phyloP scores from a whole-genome alignment of 139 green algal species.

The Bryopsis sp. region DNA sequence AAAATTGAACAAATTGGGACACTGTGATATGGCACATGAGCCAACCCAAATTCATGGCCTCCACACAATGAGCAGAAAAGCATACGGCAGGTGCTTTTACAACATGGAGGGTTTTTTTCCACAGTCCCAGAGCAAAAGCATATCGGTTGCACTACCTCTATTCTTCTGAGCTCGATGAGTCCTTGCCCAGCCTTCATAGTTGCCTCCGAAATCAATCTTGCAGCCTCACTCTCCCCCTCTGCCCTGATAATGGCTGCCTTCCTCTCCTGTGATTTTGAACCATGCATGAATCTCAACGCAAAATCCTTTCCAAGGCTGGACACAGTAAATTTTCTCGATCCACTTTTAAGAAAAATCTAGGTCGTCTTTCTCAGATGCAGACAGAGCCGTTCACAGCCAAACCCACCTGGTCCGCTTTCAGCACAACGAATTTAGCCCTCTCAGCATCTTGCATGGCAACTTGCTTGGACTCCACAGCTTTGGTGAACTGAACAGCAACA shows the following conservation, averaged over 20 bases:
- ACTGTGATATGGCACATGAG: too few relatives aligned
- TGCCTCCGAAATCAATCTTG: conserved; percentile 91
- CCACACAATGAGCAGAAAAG: too few relatives aligned
- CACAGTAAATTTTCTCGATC: too few relatives aligned
- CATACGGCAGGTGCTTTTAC: too few relatives aligned
- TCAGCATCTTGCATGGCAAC: conserved; percentile 98
- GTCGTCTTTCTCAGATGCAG: neutral
- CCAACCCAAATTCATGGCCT: too few relatives aligned
- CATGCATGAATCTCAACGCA: too few relatives aligned
- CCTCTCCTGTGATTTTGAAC: conserved; percentile 51
- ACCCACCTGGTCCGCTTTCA: conserved; percentile 84
- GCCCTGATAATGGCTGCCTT: conserved; percentile 87
- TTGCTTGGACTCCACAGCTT: conserved; percentile 94
- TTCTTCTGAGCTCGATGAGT: conserved; percentile 93
- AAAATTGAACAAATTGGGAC: too few relatives aligned
- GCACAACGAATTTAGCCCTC: conserved; percentile 88
- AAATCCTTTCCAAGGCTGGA: too few relatives aligned
- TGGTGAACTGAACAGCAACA: conserved; percentile 67
- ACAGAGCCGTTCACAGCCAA: neutral
- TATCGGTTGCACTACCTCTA: conserved; percentile 76
- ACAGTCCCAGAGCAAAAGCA: too few relatives aligned
- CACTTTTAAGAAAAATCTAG: neutral
- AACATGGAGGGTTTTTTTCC: too few relatives aligned
- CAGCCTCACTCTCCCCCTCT: conserved; percentile 91
- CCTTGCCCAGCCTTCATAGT: conserved; percentile 74